phyloP scores from a whole-genome alignment of 768 basidiomycete genomes.

The Agaricus blazei region DNA sequence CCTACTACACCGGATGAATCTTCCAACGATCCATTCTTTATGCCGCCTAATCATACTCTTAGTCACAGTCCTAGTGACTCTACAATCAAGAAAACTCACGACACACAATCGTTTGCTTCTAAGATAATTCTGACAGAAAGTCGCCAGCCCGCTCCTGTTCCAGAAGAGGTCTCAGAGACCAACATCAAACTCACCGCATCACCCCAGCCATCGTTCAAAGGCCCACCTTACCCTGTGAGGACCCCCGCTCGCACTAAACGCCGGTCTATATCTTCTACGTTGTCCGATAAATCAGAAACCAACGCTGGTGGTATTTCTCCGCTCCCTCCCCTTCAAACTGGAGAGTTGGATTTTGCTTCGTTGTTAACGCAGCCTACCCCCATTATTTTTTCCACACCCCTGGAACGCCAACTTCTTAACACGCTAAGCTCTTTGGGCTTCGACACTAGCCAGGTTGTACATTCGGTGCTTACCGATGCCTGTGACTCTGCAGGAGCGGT shows the following conservation, averaged over 20 bases:
- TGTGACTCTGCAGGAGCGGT: slow-evolving; percentile 88
- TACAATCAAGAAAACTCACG: slow-evolving; percentile 49
- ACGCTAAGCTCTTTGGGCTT: slow-evolving; percentile 73
- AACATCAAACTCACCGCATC: slow-evolving; percentile 16
- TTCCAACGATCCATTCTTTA: slow-evolving; percentile 38
- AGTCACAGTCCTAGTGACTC: slow-evolving; percentile 52
- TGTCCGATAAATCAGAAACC: slow-evolving; percentile 59
- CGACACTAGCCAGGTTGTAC: slow-evolving; percentile 93
- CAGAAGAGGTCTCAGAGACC: slow-evolving; percentile 43
- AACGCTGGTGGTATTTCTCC: slow-evolving; percentile 39
- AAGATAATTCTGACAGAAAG: slow-evolving; percentile 22
- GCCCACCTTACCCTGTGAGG: slow-evolving; percentile 66
- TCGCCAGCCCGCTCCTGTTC: slow-evolving; percentile 41
- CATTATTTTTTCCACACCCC: slow-evolving; percentile 80
- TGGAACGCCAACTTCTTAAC: slow-evolving; percentile 79
- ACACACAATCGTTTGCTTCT: slow-evolving; percentile 31
- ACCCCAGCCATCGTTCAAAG: slow-evolving; percentile 25
- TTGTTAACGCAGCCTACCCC: slow-evolving; percentile 63
- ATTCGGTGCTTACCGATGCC: slow-evolving; percentile 86
- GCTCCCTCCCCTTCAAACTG: slow-evolving; percentile 33
- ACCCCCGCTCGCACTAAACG: slow-evolving; percentile 96
- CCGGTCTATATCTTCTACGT: slow-evolving; percentile 86
- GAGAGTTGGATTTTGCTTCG: slow-evolving; percentile 54
- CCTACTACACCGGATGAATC: slow-evolving; percentile 56
- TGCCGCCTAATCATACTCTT: slow-evolving; percentile 24